Base-by-base conservation (phyloP, 2,329 filamentous ascomycete genomes). In the Onygena corvina region DNA sequence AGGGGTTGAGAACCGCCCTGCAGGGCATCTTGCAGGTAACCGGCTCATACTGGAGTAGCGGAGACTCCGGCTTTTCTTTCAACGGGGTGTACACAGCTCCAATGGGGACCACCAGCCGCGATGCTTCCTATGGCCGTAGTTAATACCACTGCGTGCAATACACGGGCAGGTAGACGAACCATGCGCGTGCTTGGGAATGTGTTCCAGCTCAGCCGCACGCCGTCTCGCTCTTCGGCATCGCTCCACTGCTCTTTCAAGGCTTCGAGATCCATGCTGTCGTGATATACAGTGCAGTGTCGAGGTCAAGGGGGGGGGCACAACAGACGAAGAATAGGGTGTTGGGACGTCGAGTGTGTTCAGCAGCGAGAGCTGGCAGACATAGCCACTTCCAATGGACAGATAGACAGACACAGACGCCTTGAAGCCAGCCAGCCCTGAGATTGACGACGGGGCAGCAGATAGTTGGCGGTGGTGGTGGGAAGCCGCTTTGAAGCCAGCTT, bases 141-240 rank as follows among this genome's bases (percentile, higher is more conserved):
- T 25, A 52, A 44, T 20, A 48, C n/a, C n/a, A n/a, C 27, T 8
- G 4, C 27, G 21, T 9, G n/a, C 20, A 7, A 35, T 18, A 29
- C 27, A 30, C 11, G 4, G 3, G 9, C 4, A 14, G 12, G 46
- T 29, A 35, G 36, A 71, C 77, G 60, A 60, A 87, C 89, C 88
- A 98, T 95, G 66, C 92, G 87, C 63, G 90, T 90, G 73, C 89
- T 95, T 46, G 92, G 92, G 63, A 98, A 94, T 53, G 93, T 93
- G 67, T 98, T 98, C 92, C 92, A 98, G 71, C 90, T 95, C 57
- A 98, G 76, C 55, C 92, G 83, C 62, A 96, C 80, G 53, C 92
- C 92, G 80, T 98, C 92, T 59, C 86, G 82, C 64, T 98, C 92
- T 73, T 98, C 92, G 52, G 94, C 83, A 67, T 95, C 88, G 62